phyloP scores from a whole-genome alignment of 139 green algal genomes.

The Ettlia oleoabundans region DNA sequence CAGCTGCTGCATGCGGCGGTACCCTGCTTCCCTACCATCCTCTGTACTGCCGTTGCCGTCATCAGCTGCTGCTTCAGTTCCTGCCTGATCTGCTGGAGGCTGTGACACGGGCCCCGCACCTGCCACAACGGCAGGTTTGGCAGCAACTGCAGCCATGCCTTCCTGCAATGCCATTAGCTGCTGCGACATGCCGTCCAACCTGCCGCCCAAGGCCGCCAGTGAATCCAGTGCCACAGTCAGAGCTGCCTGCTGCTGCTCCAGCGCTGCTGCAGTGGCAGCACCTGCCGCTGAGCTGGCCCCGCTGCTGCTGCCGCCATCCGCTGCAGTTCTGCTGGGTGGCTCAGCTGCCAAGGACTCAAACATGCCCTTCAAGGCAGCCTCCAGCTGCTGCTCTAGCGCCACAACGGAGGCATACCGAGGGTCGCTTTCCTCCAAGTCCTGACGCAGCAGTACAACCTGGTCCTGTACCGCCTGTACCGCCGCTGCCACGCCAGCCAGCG shows the following conservation, averaged over 20 bases:
- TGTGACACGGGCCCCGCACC: background rate
- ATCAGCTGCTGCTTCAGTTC: background rate
- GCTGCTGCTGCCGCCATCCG: background rate
- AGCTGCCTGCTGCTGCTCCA: constrained; percentile 28
- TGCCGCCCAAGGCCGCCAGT: background rate
- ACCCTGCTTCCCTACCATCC: constrained; percentile 22
- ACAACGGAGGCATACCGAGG: background rate
- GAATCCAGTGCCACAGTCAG: background rate
- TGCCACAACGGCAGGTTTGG: background rate
- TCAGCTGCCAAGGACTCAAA: background rate
- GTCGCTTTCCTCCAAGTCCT: constrained; percentile 15
- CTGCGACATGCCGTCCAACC: constrained; percentile 10
- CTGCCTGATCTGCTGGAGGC: background rate
- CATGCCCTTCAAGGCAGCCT: constrained; percentile 5
- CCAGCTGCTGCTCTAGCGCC: constrained; percentile 17
- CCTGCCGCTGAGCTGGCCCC: background rate
- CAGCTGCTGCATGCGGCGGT: constrained; percentile 43
- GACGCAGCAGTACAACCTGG: constrained; percentile 20
- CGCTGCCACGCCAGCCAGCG: constrained; percentile 4
- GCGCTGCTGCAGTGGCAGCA: background rate
- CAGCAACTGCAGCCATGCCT: background rate
- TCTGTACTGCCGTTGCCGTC: background rate
- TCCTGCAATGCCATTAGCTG: constrained; percentile 17
- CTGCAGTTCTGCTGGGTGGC: too few relatives aligned
- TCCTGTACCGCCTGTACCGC: constrained; percentile 32